Evolutionary conservation across 345 rosid genomes (phyloP).

Genomic region (Populus alba): DNA sequence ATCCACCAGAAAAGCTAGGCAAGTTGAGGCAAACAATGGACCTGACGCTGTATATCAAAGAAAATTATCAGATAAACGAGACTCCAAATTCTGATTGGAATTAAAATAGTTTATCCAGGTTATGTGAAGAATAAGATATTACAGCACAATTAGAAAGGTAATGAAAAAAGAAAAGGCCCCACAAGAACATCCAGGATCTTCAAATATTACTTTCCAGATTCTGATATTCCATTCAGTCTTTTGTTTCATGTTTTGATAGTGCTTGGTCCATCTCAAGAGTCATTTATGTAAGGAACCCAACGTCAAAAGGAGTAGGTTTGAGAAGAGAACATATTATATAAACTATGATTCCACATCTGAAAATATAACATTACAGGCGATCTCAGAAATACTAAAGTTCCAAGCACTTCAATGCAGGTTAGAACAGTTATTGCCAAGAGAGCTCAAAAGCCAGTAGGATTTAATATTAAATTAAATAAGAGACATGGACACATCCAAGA

Average conservation of each 20-base stretch:
- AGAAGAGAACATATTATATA: not conserved
- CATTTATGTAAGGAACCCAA: too few species aligned
- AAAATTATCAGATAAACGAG: slow-evolving; percentile 3
- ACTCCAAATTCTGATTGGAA: not conserved
- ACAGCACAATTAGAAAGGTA: not conserved
- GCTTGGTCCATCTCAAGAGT: not conserved
- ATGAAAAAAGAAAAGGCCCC: not conserved
- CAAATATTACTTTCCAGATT: not conserved
- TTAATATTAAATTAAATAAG: not conserved
- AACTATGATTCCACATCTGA: not conserved
- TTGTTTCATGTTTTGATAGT: not conserved
- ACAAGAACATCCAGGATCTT: too few species aligned
- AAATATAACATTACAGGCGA: not conserved
- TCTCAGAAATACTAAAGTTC: not conserved
- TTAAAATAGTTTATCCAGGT: not conserved
- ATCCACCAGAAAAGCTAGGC: slow-evolving; percentile 82
- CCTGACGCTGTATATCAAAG: slow-evolving; percentile 48
- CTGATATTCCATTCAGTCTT: not conserved
- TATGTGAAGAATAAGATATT: not conserved
- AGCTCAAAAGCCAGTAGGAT: not conserved
- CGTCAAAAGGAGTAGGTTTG: not conserved
- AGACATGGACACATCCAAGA: not conserved
- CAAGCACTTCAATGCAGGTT: not conserved
- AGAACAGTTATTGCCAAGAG: too few species aligned
- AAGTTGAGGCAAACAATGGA: slow-evolving; percentile 71